phyloP scores from a whole-genome alignment of 163 green algal species.

The Scenedesmus sp. region DNA sequence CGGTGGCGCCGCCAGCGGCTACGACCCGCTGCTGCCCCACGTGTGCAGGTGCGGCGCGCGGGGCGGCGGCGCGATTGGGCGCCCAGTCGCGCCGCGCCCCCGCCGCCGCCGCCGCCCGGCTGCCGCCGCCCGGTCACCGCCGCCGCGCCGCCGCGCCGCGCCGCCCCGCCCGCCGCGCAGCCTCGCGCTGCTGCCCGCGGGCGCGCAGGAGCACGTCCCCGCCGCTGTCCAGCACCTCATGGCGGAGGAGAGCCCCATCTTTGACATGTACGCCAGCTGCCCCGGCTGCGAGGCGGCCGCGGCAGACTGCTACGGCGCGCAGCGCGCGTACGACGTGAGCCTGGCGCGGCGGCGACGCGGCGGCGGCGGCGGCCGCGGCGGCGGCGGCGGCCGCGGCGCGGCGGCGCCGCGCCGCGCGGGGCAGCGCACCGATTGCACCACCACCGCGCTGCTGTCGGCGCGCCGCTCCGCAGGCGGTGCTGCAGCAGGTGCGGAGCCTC shows the following conservation, averaged over 20 bases:
- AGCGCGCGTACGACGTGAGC: slow-evolving; percentile 32
- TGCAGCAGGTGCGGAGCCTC: not conserved
- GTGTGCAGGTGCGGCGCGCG: slow-evolving; percentile 37
- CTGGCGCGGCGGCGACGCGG: too few relatives aligned
- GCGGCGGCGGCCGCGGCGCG: too few relatives aligned
- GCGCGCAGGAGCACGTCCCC: slow-evolving; percentile 25
- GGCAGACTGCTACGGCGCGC: not conserved
- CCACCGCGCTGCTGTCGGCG: too few relatives aligned
- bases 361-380: too few relatives aligned
- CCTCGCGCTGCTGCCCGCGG: slow-evolving; percentile 37
- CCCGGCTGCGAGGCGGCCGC: slow-evolving; percentile 44
- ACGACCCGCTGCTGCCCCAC: slow-evolving; percentile 28
- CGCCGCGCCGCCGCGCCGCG: too few relatives aligned
- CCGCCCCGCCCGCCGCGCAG: not conserved
- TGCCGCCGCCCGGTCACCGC: too few relatives aligned
- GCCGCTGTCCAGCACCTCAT: slow-evolving; percentile 33
- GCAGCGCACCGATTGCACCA: too few relatives aligned
- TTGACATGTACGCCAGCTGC: slow-evolving; percentile 46
- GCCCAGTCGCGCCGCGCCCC: too few relatives aligned
- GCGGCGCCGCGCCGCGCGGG: too few relatives aligned
- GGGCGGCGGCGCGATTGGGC: too few relatives aligned
- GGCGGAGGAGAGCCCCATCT: slow-evolving; percentile 4
- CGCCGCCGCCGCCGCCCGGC: too few relatives aligned
- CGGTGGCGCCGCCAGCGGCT: slow-evolving; percentile 9
- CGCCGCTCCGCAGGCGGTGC: not conserved